Percentiles rank a stretch among this genome's conserved stretches.
phyloP scores from a whole-genome alignment of 345 rosid species.

The Citrus unshiu region DNA sequence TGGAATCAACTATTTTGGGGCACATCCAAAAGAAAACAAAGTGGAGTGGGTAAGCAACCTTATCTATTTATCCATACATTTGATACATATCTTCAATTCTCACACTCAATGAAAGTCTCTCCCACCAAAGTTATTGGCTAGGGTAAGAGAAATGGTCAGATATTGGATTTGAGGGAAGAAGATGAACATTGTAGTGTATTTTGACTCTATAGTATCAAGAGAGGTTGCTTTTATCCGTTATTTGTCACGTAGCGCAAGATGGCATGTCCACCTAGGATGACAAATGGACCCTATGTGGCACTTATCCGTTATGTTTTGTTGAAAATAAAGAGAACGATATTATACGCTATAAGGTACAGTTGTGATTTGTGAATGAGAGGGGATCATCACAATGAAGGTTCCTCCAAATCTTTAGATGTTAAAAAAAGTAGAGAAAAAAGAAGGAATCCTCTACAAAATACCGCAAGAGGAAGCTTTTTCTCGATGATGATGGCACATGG shows the following conservation, averaged over 20 bases:
- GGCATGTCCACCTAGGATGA: conserved; percentile 29
- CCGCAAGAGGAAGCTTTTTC: neutral
- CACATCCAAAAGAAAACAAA: neutral
- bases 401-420: conserved; percentile 1
- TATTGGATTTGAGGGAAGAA: neutral
- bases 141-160: neutral
- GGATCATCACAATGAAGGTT: conserved; percentile 10
- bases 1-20: conserved; percentile 2
- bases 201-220: conserved; percentile 20
- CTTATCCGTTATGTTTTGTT: conserved; percentile 40
- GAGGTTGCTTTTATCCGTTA: conserved; percentile 23
- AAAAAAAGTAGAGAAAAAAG: neutral
- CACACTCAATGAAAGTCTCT: neutral
- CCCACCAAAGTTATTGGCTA: conserved; percentile 2
- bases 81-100: conserved; percentile 15
- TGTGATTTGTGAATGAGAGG: conserved; percentile 16
- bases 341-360: neutral
- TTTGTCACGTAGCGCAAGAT: conserved; percentile 3
- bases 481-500: conserved; percentile 31
- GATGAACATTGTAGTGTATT: neutral
- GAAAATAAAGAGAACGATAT: conserved; percentile 5
- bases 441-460: neutral
- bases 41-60: conserved; percentile 24
- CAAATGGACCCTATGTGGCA: conserved; percentile 43
- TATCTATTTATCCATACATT: conserved; percentile 36